Percentiles rank a stretch among this genome's conserved stretches.
Conservation (phyloP, 176 grass and related monocot species). For the Tillandsia leiboldiana region DNA sequence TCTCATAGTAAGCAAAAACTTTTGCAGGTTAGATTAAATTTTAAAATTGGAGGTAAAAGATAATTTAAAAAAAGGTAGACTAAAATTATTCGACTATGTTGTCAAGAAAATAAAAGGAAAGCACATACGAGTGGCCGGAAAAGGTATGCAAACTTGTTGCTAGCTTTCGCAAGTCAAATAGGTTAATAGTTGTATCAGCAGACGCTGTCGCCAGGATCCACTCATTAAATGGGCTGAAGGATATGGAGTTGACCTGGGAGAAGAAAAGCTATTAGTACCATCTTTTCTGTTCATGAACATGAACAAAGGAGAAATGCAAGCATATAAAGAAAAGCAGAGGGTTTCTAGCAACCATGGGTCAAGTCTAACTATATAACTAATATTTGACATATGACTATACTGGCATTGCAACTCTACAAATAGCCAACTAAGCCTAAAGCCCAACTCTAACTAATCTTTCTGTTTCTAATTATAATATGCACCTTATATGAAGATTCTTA, state of each 20-base stretch:
- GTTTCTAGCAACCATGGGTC: too few relatives aligned
- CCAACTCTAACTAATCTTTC: too few relatives aligned
- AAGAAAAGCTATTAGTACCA: slow-evolving; percentile 1
- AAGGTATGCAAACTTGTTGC: slow-evolving; percentile 75
- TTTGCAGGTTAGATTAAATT: neutral
- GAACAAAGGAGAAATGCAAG: slow-evolving; percentile 6
- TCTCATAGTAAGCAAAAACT: neutral
- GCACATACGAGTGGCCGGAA: slow-evolving; percentile 54
- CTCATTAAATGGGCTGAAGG: slow-evolving; percentile 93
- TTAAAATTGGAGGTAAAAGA: slow-evolving; percentile 1
- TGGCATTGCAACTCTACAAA: too few relatives aligned
- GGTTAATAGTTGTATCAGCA: slow-evolving; percentile 64
- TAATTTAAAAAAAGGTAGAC: neutral
- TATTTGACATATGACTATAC: too few relatives aligned
- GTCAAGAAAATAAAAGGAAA: neutral
- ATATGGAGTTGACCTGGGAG: slow-evolving; percentile 78
- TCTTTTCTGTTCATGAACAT: slow-evolving; percentile 9
- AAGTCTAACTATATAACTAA: too few relatives aligned
- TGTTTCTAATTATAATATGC: too few relatives aligned
- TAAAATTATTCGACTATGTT: neutral
- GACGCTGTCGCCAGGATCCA: slow-evolving; percentile 95
- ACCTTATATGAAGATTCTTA: too few relatives aligned
- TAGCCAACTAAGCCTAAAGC: too few relatives aligned
- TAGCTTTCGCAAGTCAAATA: slow-evolving; percentile 82
- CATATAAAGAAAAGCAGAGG: neutral